phyloP scores from a whole-genome alignment of 805 yeast species.

The Lipomyces lipofer region DNA sequence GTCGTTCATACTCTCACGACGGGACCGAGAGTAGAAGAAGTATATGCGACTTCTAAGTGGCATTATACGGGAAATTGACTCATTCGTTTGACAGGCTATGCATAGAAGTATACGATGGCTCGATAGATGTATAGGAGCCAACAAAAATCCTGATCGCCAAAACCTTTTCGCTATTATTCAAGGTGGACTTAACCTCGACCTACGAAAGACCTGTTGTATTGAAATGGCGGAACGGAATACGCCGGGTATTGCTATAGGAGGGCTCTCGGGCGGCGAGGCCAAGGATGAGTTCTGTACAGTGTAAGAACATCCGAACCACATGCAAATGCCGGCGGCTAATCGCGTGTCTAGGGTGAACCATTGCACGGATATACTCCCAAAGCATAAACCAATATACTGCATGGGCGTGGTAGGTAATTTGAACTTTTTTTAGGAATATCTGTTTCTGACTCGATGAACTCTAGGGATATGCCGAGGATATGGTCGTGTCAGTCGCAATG shows the following conservation, averaged over 20 bases:
- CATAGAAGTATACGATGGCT: slow-evolving; percentile 47
- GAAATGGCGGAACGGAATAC: slow-evolving; percentile 48
- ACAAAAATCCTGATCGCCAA: slow-evolving; percentile 46
- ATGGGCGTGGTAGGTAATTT: slow-evolving; percentile 43
- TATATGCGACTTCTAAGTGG: background rate
- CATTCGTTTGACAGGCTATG: slow-evolving; percentile 40
- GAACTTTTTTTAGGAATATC: background rate
- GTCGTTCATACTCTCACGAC: slow-evolving; percentile 48
- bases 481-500: slow-evolving; percentile 48
- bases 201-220: slow-evolving; percentile 44
- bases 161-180: slow-evolving; percentile 49
- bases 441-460: background rate
- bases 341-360: slow-evolving; percentile 35
- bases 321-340: too few relatives aligned
- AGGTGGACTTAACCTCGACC: slow-evolving; percentile 47
- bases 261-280: slow-evolving; percentile 50
- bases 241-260: slow-evolving; percentile 51
- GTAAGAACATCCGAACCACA: too few relatives aligned
- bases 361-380: slow-evolving; percentile 46
- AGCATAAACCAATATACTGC: slow-evolving; percentile 47
- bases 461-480: slow-evolving; percentile 48
- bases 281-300: slow-evolving; percentile 45
- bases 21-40: slow-evolving; percentile 48
- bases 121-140: slow-evolving; percentile 47
- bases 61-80: background rate